Evolutionary conservation across 192 early-diverging fungal genomes (phyloP).

Genomic region (Coemansia sp.): DNA sequence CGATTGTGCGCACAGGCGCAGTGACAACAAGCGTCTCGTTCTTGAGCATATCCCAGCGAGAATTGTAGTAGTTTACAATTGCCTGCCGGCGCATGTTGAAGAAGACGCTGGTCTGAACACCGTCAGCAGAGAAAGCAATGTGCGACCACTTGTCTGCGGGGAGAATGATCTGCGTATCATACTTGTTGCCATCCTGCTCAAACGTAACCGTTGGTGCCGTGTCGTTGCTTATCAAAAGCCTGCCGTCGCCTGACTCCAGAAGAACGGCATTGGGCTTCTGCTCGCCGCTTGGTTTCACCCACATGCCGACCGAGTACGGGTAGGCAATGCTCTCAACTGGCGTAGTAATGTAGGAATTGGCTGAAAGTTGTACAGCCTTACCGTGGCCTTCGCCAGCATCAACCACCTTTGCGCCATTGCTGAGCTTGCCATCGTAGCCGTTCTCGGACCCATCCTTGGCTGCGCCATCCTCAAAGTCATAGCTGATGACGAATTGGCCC

Average conservation of each 20-base stretch:
- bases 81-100: slow-evolving; percentile 35
- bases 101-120: slow-evolving; percentile 35
- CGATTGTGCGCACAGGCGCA: slow-evolving; percentile 32
- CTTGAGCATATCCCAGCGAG: slow-evolving; percentile 36
- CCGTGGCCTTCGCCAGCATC: slow-evolving; percentile 42
- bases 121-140: slow-evolving; percentile 38
- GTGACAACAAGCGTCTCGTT: slow-evolving; percentile 41
- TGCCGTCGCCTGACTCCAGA: slow-evolving; percentile 42
- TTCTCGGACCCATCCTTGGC: slow-evolving; percentile 44
- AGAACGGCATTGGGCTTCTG: slow-evolving; percentile 36
- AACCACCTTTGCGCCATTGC: slow-evolving; percentile 39
- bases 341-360: slow-evolving; percentile 36
- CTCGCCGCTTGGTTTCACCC: slow-evolving; percentile 42
- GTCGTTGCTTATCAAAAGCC: slow-evolving; percentile 38
- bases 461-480: slow-evolving; percentile 41
- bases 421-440: slow-evolving; percentile 44
- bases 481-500: slow-evolving; percentile 40
- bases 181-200: slow-evolving; percentile 45
- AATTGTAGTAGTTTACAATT: slow-evolving; percentile 39
- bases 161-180: slow-evolving; percentile 36
- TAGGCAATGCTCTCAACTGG: slow-evolving; percentile 39
- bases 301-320: slow-evolving; percentile 44
- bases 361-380: slow-evolving; percentile 33
- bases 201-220: slow-evolving; percentile 30
- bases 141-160: slow-evolving; percentile 38